Evolutionary conservation across 106 monocot genomes (phyloP).

Genomic region (Chionographis japonica): DNA sequence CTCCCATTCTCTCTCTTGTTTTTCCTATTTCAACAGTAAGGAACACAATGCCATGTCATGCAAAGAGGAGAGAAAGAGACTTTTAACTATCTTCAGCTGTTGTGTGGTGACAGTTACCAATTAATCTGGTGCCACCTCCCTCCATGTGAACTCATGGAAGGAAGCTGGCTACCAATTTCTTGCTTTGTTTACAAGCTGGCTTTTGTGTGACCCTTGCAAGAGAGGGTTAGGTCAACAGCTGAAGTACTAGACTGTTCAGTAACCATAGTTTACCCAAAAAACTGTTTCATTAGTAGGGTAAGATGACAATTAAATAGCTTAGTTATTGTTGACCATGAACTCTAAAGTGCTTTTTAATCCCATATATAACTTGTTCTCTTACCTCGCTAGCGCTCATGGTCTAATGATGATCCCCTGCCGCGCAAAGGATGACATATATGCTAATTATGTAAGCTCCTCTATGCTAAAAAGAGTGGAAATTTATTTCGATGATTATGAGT

Average conservation of each 20-base stretch:
- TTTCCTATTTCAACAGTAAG: no score
- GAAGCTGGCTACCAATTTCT: not conserved
- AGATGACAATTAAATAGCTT: not conserved
- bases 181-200: constrained; percentile 21
- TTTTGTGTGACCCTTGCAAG: not conserved
- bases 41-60: no score
- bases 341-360: not conserved
- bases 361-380: no score
- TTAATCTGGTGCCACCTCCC: not conserved
- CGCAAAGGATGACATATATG: no score
- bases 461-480: no score
- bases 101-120: not conserved
- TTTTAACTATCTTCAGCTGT: not conserved
- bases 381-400: no score
- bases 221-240: constrained; percentile 39
- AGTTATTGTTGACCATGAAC: constrained; percentile 4
- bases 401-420: no score
- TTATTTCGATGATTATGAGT: no score
- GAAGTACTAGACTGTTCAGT: constrained; percentile 6
- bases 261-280: not conserved
- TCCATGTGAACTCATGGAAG: not conserved
- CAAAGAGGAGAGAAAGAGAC: constrained; percentile 1
- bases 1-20: no score
- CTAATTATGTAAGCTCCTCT: no score
- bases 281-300: no score